phyloP scores from a whole-genome alignment of 1,139 yeast species.

The Saccharomycopsis phalli region DNA sequence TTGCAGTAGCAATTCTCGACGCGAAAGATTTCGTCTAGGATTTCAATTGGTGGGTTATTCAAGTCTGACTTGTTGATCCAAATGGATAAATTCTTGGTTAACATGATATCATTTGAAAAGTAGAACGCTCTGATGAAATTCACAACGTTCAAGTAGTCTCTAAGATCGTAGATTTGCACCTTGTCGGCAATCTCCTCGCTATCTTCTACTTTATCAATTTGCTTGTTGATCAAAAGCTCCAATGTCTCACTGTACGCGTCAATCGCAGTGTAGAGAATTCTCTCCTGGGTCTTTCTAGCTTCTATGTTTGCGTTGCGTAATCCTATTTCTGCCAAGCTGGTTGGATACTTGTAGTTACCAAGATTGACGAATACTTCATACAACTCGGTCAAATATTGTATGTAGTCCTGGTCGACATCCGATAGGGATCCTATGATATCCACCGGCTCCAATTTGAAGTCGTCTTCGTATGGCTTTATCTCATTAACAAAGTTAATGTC shows the following conservation, averaged over 20 bases:
- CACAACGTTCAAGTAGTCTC: conserved; percentile 42
- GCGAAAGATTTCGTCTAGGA: conserved; percentile 11
- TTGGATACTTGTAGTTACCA: conserved; percentile 32
- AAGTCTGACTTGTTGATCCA: conserved; percentile 66
- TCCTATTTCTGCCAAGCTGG: conserved; percentile 26
- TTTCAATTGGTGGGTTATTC: conserved; percentile 25
- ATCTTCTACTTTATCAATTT: conserved; percentile 9
- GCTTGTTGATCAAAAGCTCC: conserved; percentile 26
- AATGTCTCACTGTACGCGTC: conserved; percentile 29
- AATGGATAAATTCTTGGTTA: conserved; percentile 30
- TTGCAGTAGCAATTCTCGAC: conserved; percentile 8
- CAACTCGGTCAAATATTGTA: conserved; percentile 31
- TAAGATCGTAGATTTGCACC: conserved; percentile 32
- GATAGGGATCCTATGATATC: conserved; percentile 26
- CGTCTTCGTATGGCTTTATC: conserved; percentile 24
- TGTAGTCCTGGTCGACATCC: conserved; percentile 26
- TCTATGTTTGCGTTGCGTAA: conserved; percentile 25
- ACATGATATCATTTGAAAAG: conserved; percentile 37
- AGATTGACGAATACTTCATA: conserved; percentile 31
- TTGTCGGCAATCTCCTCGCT: conserved; percentile 13
- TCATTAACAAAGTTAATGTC: conserved; percentile 24
- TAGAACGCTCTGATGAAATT: conserved; percentile 49
- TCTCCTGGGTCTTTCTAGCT: conserved; percentile 28
- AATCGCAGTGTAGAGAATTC: conserved; percentile 29
- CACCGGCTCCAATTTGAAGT: conserved; percentile 32